These are phyloP conservation scores for Lentinus tigrinus DNA, from an alignment of 768 basidiomycete genomes.

Conservation along the genomic window DNA sequence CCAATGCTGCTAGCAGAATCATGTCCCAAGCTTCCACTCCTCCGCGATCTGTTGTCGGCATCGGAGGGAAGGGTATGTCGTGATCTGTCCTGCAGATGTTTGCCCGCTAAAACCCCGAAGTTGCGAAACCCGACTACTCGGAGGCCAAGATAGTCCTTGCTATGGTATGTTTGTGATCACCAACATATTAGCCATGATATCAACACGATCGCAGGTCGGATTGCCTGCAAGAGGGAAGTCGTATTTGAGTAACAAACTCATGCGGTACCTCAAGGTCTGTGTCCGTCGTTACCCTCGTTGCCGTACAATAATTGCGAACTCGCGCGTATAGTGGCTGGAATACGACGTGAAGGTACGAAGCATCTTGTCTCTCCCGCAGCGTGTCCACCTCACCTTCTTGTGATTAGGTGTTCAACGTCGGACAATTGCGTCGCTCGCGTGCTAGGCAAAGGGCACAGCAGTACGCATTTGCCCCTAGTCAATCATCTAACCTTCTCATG, in stretches of 20 bases:
- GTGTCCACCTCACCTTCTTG: neutral
- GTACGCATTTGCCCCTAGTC: slow-evolving; percentile 36
- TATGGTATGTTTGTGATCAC: slow-evolving; percentile 59
- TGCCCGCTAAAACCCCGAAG: slow-evolving; percentile 36
- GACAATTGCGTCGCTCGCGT: slow-evolving; percentile 85
- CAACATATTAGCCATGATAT: neutral
- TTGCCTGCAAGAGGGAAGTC: slow-evolving; percentile 98
- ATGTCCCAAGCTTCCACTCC: slow-evolving; percentile 76
- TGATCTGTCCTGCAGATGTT: neutral
- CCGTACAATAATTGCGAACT: neutral
- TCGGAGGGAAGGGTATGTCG: slow-evolving; percentile 77
- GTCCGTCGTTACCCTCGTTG: neutral
- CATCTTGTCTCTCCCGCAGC: neutral
- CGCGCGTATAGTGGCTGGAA: slow-evolving; percentile 81
- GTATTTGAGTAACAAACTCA: slow-evolving; percentile 96
- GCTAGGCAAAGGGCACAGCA: slow-evolving; percentile 78
- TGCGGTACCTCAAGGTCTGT: slow-evolving; percentile 86
- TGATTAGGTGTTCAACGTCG: slow-evolving; percentile 92
- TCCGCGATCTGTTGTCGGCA: slow-evolving; percentile 82
- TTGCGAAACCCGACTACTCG: slow-evolving; percentile 96
- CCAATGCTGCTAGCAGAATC: slow-evolving; percentile 64
- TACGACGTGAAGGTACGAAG: slow-evolving; percentile 85
- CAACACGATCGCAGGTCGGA: slow-evolving; percentile 63
- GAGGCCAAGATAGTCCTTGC: slow-evolving; percentile 98
- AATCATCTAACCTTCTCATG: neutral